Evolutionary conservation across 2,329 filamentous ascomycete species (phyloP), one percentile per base, ranked within the genome.

Genomic region (Diplodia sapinea): DNA sequence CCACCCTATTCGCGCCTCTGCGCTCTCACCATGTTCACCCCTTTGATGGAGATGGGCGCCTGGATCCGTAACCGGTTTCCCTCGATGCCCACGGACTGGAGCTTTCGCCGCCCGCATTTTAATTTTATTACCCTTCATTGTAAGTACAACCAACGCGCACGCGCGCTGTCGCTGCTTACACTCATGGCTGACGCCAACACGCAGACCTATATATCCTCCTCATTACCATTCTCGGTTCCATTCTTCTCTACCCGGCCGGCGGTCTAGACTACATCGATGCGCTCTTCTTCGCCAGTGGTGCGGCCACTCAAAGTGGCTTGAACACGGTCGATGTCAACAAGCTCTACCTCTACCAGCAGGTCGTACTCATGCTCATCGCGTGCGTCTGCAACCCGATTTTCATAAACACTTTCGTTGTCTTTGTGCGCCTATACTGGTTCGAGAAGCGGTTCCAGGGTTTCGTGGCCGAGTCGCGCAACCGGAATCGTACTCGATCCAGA

Each of bases 341-440:
- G n/a, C 68, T 85, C 0, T 70, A 75, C 43, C 71, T 80, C 11
- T 84, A 84, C 72, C 83, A 85, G 71, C 84, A 86, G 79, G 78
- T 92, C 51, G 84, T 75, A 20, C 71, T 80, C 17, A 75, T 78
- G 70, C 63, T 80, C 23, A 71, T 78, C 8, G 69, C 78, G 13
- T 78, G 72, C 70, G 15, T 78, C 31, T 79, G 78, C 71, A 80
- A 76, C n/a, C 79, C 79, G 23, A 80, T 80, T 68, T 78, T 79
- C 68, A 80, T 80, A 61, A 78, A 80, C 67, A 76, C 91, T 1
- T 91, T 88, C 54, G 93, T 99, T 54, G 95, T 99, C 8, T 94
- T 97, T 73, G 85, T 98, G 15, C 91, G 95, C 31, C 83, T 99
- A 1, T 97, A 97, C 80, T 99, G 94, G 94, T 99, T 99, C 76